phyloP scores from a whole-genome alignment of 2,329 filamentous ascomycete species.

The Hirsutella thompsonii region DNA sequence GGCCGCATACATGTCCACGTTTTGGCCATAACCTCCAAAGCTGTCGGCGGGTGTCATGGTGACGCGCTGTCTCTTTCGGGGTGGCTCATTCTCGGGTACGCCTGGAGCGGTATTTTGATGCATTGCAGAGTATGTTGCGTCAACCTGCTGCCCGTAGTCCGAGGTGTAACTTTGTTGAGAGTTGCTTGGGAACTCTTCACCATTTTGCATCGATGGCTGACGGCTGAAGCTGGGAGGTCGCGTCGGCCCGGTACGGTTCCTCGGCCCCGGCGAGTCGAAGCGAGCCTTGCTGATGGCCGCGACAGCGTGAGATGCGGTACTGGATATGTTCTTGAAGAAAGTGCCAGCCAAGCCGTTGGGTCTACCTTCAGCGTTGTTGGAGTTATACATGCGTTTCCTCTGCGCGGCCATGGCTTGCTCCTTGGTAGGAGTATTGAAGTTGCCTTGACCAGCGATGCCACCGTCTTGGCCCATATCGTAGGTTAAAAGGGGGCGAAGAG shows the following conservation, averaged over 20 bases:
- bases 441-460: constrained; percentile 55
- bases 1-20: constrained; percentile 28
- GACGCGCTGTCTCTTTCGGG: constrained; percentile 62
- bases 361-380: constrained; percentile 50
- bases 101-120: constrained; percentile 21
- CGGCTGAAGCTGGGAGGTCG: constrained; percentile 58
- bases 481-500: constrained; percentile 60
- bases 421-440: constrained; percentile 90
- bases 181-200: constrained; percentile 53
- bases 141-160: constrained; percentile 61
- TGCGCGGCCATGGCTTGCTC: constrained; percentile 97
- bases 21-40: constrained; percentile 40
- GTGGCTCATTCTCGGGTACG: constrained; percentile 55
- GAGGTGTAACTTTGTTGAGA: constrained; percentile 78
- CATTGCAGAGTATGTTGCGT: constrained; percentile 58
- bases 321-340: constrained; percentile 95
- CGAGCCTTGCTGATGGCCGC: constrained; percentile 94
- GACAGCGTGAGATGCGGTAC: constrained; percentile 82
- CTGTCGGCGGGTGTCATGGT: constrained; percentile 42
- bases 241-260: constrained; percentile 49
- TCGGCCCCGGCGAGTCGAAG: constrained; percentile 73
- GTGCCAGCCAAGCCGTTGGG: constrained; percentile 61
- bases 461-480: constrained; percentile 73
- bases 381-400: constrained; percentile 81
- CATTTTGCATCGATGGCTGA: constrained; percentile 58